Conservation (phyloP, 768 basidiomycete genomes). For the Floccularia luteovirens region DNA sequence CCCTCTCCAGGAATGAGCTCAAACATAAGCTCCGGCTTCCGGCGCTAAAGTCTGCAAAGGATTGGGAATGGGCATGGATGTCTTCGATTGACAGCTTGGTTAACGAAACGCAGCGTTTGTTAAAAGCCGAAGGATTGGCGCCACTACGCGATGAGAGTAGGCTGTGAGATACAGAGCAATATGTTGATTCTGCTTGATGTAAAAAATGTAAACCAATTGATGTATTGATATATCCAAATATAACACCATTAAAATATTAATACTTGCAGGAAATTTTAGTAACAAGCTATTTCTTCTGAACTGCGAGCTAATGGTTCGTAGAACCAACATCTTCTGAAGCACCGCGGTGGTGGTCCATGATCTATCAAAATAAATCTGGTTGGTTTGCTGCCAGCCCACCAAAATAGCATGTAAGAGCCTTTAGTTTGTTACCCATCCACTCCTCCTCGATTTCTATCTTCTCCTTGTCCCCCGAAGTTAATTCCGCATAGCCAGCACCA, state of each 20-base stretch:
- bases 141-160: not conserved
- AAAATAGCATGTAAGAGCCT: constrained; percentile 92
- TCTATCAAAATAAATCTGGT: constrained; percentile 47
- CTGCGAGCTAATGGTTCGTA: too few relatives aligned
- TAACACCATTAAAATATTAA: too few relatives aligned
- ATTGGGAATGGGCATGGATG: constrained; percentile 60
- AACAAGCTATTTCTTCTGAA: too few relatives aligned
- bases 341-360: too few relatives aligned
- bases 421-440: constrained; percentile 92
- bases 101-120: constrained; percentile 25
- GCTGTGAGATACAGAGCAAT: not conserved
- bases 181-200: not conserved
- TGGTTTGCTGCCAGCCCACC: constrained; percentile 75
- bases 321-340: too few relatives aligned
- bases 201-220: too few relatives aligned
- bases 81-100: constrained; percentile 35
- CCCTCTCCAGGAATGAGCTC: constrained; percentile 17
- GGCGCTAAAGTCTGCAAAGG: constrained; percentile 32
- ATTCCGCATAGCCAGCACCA: constrained; percentile 3
- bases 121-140: too few relatives aligned
- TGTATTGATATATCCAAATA: too few relatives aligned
- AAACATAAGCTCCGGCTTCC: constrained; percentile 27
- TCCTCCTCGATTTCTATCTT: constrained; percentile 90
- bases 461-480: constrained; percentile 24
- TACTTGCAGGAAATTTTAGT: too few relatives aligned